phyloP scores from a whole-genome alignment of 179 eudicot species.

The Spergularia azorica region DNA sequence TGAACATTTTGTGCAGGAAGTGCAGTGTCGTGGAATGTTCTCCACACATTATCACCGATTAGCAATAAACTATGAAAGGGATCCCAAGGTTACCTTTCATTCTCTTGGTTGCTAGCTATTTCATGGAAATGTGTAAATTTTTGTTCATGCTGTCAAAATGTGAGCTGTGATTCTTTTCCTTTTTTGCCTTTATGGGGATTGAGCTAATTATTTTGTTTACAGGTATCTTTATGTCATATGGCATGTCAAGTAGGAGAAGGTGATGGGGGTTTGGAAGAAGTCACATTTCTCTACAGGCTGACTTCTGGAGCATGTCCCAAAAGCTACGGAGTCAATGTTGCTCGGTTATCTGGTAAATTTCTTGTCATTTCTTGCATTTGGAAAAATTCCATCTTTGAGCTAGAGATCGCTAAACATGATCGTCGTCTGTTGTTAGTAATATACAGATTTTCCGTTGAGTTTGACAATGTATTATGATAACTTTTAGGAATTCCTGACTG shows the following conservation, averaged over 20 bases:
- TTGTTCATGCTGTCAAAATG: constrained; percentile 11
- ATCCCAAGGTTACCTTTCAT: constrained; percentile 49
- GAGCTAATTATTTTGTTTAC: constrained; percentile 7
- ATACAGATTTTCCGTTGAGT: not conserved
- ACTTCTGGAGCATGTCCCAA: constrained; percentile 92
- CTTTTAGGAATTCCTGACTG: constrained; percentile 81
- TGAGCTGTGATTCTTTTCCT: not conserved
- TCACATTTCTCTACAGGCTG: constrained; percentile 85
- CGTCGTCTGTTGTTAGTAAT: not conserved
- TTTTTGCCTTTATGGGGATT: not conserved
- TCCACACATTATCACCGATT: constrained; percentile 96
- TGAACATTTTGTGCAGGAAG: constrained; percentile 75
- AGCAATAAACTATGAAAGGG: constrained; percentile 62
- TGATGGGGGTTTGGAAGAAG: constrained; percentile 77
- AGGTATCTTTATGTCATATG: constrained; percentile 97
- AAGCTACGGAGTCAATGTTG: constrained; percentile 98
- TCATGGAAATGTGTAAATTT: not conserved
- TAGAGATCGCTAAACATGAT: not conserved
- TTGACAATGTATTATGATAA: not conserved
- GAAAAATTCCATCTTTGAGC: not conserved
- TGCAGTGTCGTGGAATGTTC: constrained; percentile 93
- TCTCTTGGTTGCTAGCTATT: constrained; percentile 13
- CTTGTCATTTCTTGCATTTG: constrained; percentile 7
- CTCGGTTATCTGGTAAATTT: constrained; percentile 74
- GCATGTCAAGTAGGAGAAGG: constrained; percentile 87